These are phyloP conservation scores for Saturnispora kantuleensis DNA, from an alignment of 805 yeast genomes.

Conservation along the genomic window DNA sequence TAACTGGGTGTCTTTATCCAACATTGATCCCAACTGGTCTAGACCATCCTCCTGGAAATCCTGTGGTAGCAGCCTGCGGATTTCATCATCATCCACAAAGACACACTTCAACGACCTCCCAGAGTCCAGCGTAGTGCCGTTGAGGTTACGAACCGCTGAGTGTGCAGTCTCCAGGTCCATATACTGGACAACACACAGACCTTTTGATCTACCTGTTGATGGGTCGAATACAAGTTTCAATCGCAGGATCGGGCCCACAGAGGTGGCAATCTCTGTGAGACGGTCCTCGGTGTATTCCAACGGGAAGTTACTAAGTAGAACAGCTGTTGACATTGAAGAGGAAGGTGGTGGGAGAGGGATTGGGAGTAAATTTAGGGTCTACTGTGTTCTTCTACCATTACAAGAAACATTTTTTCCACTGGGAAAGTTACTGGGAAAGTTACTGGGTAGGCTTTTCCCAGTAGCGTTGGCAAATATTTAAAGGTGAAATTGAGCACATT, in stretches of 20 bases:
- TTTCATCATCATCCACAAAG: constrained; percentile 37
- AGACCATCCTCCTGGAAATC: background rate
- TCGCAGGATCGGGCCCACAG: constrained; percentile 80
- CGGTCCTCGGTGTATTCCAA: constrained; percentile 92
- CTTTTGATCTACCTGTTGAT: constrained; percentile 83
- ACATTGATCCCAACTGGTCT: constrained; percentile 3
- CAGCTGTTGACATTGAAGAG: constrained; percentile 5
- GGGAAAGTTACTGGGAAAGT: too few relatives aligned
- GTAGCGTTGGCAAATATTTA: too few relatives aligned
- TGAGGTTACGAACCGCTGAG: constrained; percentile 81
- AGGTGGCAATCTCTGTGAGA: constrained; percentile 66
- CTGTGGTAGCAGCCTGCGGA: constrained; percentile 1
- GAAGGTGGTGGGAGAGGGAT: too few relatives aligned
- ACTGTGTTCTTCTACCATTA: too few relatives aligned
- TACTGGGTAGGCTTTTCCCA: too few relatives aligned
- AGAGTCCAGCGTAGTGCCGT: constrained; percentile 61
- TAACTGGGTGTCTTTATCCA: constrained; percentile 10
- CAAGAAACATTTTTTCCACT: too few relatives aligned
- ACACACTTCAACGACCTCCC: constrained; percentile 61
- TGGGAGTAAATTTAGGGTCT: too few relatives aligned
- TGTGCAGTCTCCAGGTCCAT: constrained; percentile 78
- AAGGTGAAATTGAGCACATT: too few relatives aligned
- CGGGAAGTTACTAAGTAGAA: constrained; percentile 37
- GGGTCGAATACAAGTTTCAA: constrained; percentile 76
- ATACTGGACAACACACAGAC: constrained; percentile 75